Percentiles rank a stretch among this genome's conserved stretches.
These are phyloP conservation scores for Aspergillus chevalieri DNA, from an alignment of 2,329 filamentous ascomycete genomes.

Conservation along the genomic window DNA sequence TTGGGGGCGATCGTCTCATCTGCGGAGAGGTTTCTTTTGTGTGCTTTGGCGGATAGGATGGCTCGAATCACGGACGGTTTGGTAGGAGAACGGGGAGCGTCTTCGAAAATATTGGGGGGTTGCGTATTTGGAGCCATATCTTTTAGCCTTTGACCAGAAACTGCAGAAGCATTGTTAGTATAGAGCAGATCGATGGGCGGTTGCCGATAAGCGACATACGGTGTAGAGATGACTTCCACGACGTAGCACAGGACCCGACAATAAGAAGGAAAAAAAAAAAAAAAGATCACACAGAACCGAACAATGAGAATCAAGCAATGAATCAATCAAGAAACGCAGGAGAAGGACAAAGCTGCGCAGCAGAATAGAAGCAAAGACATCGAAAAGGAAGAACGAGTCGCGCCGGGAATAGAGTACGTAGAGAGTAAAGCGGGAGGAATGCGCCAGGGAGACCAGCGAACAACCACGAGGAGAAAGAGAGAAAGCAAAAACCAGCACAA, in stretches of 20 bases:
- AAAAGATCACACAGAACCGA: constrained; percentile 1
- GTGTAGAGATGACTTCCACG: constrained; percentile 2
- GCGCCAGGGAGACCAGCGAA: constrained; percentile 9
- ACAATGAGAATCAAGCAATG: constrained; percentile 1
- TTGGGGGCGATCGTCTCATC: constrained; percentile 22
- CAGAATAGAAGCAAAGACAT: constrained; percentile 1
- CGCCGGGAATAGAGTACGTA: neutral
- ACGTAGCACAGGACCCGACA: constrained; percentile 1
- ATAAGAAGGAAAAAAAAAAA: constrained; percentile 1
- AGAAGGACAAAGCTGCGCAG: constrained; percentile 3
- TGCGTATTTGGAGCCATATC: constrained; percentile 29
- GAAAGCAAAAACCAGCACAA: constrained; percentile 10
- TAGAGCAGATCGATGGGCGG: constrained; percentile 2
- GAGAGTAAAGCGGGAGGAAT: constrained; percentile 1
- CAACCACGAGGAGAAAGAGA: constrained; percentile 4
- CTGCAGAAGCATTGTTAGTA: constrained; percentile 12
- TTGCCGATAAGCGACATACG: constrained; percentile 12
- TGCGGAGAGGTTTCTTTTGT: constrained; percentile 43
- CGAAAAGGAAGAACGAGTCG: neutral
- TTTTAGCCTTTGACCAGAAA: constrained; percentile 26
- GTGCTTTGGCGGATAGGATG: constrained; percentile 46
- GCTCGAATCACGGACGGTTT: constrained; percentile 48
- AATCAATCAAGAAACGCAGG: constrained; percentile 5
- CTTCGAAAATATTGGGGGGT: constrained; percentile 32
- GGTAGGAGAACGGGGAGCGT: constrained; percentile 27